Evolutionary conservation across 208 protist species (phyloP).

Genomic region (Naegleria fowleri): DNA sequence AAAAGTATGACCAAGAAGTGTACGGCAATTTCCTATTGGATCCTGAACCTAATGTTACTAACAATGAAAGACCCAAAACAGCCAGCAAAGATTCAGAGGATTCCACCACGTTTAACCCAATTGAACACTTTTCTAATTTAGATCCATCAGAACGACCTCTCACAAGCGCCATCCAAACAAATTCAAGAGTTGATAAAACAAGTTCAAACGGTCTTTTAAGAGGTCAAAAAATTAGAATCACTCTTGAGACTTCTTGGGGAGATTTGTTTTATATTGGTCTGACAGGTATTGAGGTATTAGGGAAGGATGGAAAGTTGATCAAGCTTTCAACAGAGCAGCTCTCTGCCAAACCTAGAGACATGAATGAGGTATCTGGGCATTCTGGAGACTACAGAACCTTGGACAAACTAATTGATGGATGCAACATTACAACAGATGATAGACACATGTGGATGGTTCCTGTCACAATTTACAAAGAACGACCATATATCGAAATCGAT

Average conservation of each 20-base stretch:
- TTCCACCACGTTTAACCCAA: not conserved
- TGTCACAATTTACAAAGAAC: conserved; percentile 50
- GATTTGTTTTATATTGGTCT: conserved; percentile 75
- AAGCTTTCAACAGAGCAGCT: conserved; percentile 17
- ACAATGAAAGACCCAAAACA: conserved; percentile 29
- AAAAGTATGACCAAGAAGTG: not conserved
- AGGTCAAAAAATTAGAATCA: conserved; percentile 56
- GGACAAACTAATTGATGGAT: conserved; percentile 64
- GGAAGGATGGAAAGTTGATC: conserved; percentile 58
- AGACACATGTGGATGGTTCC: conserved; percentile 69
- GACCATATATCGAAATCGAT: conserved; percentile 63
- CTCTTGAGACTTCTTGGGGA: conserved; percentile 72
- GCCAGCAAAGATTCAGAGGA: not conserved
- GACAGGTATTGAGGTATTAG: conserved; percentile 74
- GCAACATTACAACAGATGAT: conserved; percentile 71
- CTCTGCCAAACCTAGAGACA: not conserved
- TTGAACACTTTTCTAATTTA: not conserved
- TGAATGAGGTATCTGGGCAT: not conserved
- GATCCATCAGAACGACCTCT: not conserved
- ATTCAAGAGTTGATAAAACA: not conserved
- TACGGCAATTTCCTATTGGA: not conserved
- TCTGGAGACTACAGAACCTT: conserved; percentile 52
- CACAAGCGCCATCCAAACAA: not conserved
- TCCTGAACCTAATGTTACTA: not conserved
- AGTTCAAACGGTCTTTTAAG: conserved; percentile 9